Conservation (phyloP, 2,329 filamentous ascomycete species). For the Calonectria ilicicola region DNA sequence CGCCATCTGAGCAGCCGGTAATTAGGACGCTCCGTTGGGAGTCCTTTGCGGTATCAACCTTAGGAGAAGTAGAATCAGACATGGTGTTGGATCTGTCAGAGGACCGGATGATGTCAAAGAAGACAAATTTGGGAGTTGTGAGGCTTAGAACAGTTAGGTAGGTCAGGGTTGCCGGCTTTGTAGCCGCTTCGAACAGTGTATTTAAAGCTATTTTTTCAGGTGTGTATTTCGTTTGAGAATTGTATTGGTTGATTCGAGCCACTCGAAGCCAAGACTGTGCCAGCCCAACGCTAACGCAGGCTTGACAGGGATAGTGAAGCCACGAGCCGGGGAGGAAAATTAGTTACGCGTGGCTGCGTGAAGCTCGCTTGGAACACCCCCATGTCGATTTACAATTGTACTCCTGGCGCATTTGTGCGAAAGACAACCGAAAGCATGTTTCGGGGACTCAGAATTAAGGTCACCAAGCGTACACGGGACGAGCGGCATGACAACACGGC, state of each 20-base stretch:
- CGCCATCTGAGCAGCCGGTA: background rate
- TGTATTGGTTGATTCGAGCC: background rate
- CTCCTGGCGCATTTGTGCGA: background rate
- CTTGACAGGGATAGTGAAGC: background rate
- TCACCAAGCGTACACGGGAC: background rate
- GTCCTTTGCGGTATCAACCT: background rate
- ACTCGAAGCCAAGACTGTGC: background rate
- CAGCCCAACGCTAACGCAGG: background rate
- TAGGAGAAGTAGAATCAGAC: background rate
- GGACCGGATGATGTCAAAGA: background rate
- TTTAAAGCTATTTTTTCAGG: background rate
- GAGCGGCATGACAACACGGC: background rate
- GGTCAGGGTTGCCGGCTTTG: background rate
- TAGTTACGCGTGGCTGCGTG: background rate
- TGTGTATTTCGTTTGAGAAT: too few species aligned
- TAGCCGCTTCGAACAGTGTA: background rate
- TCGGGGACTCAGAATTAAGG: background rate
- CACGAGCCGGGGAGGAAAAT: background rate
- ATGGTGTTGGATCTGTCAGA: background rate
- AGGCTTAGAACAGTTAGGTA: too few species aligned
- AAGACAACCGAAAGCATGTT: background rate
- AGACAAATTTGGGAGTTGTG: too few species aligned
- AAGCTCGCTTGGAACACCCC: background rate
- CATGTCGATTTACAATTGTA: background rate
- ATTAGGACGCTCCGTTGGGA: background rate